Evolutionary conservation across 2,329 filamentous ascomycete genomes (phyloP).

Genomic region (Cercospora sojina): DNA sequence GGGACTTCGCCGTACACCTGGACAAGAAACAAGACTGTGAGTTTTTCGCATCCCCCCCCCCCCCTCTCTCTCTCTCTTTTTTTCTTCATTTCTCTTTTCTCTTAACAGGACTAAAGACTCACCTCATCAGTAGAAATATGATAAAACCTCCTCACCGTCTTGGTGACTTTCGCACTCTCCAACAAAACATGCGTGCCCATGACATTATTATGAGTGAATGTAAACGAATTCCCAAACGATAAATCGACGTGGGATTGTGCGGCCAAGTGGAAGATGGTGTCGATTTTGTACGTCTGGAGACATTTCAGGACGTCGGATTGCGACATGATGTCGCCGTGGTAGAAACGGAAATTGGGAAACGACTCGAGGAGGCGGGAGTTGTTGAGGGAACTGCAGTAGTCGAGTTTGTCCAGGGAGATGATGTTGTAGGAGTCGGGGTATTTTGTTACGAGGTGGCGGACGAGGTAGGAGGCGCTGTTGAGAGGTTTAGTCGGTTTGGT

Average conservation of each 20-base stretch:
- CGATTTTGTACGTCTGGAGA: constrained; percentile 69
- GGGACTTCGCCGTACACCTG: constrained; percentile 79
- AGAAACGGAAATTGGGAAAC: constrained; percentile 72
- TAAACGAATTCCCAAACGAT: constrained; percentile 78
- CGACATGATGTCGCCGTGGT: constrained; percentile 75
- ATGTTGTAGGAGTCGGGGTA: constrained; percentile 75
- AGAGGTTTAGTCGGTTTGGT: constrained; percentile 2
- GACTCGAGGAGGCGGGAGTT: constrained; percentile 70
- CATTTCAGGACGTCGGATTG: constrained; percentile 68
- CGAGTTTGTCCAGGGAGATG: constrained; percentile 79
- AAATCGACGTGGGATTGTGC: constrained; percentile 83
- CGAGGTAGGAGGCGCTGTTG: constrained; percentile 74
- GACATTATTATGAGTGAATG: constrained; percentile 78
- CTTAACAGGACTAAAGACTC: not conserved
- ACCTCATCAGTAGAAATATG: constrained; percentile 74
- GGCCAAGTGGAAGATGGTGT: constrained; percentile 80
- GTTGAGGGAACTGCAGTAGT: constrained; percentile 78
- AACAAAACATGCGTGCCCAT: constrained; percentile 80
- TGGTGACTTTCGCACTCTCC: constrained; percentile 71
- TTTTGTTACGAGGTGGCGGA: constrained; percentile 71
- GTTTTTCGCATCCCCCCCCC: not conserved
- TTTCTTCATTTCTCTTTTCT: not conserved
- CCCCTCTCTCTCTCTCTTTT: not conserved
- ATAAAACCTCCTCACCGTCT: constrained; percentile 67
- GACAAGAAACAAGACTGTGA: constrained; percentile 19